Conservation (phyloP, 2,329 filamentous ascomycete genomes). For the Ramularia collo-cygni region DNA sequence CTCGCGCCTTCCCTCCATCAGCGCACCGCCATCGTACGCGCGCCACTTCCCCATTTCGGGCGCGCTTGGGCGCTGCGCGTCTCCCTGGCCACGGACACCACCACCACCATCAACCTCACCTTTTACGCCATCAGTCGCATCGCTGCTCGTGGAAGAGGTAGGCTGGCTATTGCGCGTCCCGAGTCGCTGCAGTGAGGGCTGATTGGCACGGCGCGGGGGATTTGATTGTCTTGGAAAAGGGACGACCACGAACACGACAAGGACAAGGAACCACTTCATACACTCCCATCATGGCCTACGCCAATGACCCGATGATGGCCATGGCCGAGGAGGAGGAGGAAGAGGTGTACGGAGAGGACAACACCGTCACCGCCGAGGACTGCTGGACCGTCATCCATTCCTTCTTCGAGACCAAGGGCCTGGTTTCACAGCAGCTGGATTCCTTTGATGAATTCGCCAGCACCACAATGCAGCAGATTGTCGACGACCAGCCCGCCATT, state of each 20-base stretch:
- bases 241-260: too few species aligned
- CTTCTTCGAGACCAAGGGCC: constrained; percentile 92
- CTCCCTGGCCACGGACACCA: constrained; percentile 43
- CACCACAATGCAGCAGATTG: constrained; percentile 88
- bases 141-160: too few species aligned
- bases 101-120: constrained; percentile 35
- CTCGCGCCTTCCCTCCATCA: too few species aligned
- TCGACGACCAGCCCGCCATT: constrained; percentile 84
- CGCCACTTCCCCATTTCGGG: too few species aligned
- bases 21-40: too few species aligned
- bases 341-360: constrained; percentile 20
- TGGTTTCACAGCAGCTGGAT: constrained; percentile 95
- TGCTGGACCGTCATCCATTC: constrained; percentile 97
- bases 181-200: too few species aligned
- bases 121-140: too few species aligned
- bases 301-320: constrained; percentile 20
- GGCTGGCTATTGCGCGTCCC: too few species aligned
- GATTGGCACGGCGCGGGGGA: too few species aligned
- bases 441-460: constrained; percentile 97
- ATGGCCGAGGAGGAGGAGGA: constrained; percentile 13
- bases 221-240: too few species aligned
- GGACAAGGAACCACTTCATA: too few species aligned
- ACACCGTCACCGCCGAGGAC: constrained; percentile 81
- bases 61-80: background rate
- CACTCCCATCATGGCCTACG: constrained; percentile 17